Evolutionary conservation across 2,329 filamentous ascomycete species (phyloP).

Genomic region (Podosphaera xanthii): DNA sequence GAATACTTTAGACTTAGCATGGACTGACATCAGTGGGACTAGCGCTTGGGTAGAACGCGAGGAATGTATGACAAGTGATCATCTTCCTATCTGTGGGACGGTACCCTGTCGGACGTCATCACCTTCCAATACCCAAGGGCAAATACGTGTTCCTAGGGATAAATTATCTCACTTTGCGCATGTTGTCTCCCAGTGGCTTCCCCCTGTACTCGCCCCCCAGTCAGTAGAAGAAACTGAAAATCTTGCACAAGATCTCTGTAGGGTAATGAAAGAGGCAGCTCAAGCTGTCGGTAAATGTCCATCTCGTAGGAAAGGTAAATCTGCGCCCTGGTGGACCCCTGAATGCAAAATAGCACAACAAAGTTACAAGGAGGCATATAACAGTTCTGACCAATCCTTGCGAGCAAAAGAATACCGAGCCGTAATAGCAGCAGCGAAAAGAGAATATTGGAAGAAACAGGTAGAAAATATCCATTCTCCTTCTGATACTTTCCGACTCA

Average conservation of each 20-base stretch:
- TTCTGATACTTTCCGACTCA: not conserved
- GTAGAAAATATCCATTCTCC: not conserved
- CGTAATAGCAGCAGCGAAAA: not conserved
- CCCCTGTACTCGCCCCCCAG: not conserved
- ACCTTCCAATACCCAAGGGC: not conserved
- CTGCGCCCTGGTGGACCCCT: not conserved
- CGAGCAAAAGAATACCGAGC: not conserved
- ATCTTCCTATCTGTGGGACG: not conserved
- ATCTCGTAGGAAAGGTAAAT: not conserved
- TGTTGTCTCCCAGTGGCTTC: not conserved
- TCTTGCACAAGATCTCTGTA: not conserved
- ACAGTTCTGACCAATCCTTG: too few relatives aligned
- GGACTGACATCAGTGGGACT: not conserved
- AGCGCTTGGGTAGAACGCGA: not conserved
- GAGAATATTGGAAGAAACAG: not conserved
- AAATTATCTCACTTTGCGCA: not conserved
- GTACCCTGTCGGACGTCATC: not conserved
- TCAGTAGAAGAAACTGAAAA: not conserved
- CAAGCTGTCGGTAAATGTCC: not conserved
- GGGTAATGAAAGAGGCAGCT: not conserved
- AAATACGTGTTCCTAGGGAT: not conserved
- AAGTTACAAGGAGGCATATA: too few relatives aligned
- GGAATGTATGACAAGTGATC: not conserved
- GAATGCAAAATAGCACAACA: not conserved
- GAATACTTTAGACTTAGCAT: too few relatives aligned